A percentile compares a stretch with the other conserved stretches of the same genome.
Conservation (phyloP, 1,284 basidiomycete genomes). For the Rhodotorula sp. region DNA sequence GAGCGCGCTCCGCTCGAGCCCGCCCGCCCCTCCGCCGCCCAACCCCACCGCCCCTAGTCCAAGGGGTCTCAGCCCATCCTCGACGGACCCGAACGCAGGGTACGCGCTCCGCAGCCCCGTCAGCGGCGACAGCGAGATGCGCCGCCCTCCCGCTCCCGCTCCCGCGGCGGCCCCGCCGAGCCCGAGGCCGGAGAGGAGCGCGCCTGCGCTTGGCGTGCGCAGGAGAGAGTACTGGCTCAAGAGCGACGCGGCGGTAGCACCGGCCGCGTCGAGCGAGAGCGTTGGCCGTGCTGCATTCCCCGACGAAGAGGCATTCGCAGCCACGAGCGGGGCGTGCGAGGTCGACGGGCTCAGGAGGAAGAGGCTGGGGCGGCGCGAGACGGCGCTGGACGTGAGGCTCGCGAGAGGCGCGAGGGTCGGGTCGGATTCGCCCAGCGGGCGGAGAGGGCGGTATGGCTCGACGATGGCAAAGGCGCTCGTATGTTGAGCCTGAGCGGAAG, state of each 20-base stretch:
- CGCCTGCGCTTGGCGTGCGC: conserved; percentile 5
- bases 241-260: background rate
- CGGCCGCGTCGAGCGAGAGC: conserved; percentile 8
- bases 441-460: conserved; percentile 17
- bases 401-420: conserved; percentile 4
- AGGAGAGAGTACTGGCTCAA: conserved; percentile 1
- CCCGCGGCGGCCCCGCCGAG: background rate
- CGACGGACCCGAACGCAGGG: too few relatives aligned
- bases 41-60: too few relatives aligned
- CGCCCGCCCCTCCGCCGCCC: too few relatives aligned
- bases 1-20: background rate
- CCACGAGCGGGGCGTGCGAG: background rate
- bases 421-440: background rate
- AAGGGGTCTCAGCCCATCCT: too few relatives aligned
- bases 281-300: background rate
- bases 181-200: background rate
- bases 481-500: background rate
- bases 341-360: too few relatives aligned
- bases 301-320: too few relatives aligned
- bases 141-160: background rate
- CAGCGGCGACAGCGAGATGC: conserved; percentile 3
- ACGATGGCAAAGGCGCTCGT: conserved; percentile 5
- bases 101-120: conserved; percentile 1
- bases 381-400: background rate
- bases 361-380: background rate